Evolutionary conservation across 164 flowering plant species (phyloP).

Genomic region (Vitis labrusca): DNA sequence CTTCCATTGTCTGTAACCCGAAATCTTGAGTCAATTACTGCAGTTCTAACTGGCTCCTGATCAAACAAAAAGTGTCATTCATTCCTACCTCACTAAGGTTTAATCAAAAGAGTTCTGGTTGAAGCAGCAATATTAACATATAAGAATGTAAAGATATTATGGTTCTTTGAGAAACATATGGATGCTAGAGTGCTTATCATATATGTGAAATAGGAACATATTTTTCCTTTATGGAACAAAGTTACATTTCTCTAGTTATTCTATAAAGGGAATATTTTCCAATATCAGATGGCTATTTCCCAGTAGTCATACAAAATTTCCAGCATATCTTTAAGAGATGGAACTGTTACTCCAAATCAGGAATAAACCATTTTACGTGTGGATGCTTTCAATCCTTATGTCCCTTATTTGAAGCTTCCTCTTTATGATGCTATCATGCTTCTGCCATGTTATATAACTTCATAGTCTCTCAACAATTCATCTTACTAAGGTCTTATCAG

Average conservation of each 20-base stretch:
- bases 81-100: not conserved
- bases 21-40: conserved; percentile 66
- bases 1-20: conserved; percentile 88
- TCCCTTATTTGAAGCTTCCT: not conserved
- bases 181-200: not conserved
- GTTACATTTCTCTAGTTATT: not conserved
- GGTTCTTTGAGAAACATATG: not conserved
- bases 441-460: too few relatives aligned
- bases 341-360: not conserved
- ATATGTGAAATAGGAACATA: not conserved
- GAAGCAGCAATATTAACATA: not conserved
- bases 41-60: conserved; percentile 78
- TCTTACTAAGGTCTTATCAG: too few relatives aligned
- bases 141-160: not conserved
- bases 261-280: not conserved
- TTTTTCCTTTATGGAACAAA: not conserved
- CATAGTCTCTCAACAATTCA: too few relatives aligned
- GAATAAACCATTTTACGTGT: too few relatives aligned
- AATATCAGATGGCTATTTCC: not conserved
- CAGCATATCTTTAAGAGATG: not conserved
- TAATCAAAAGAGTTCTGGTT: not conserved
- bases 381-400: not conserved
- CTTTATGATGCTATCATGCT: too few relatives aligned
- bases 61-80: not conserved
- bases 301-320: not conserved